These are phyloP conservation scores for Neospermospora avenae DNA, from an alignment of 2,329 filamentous ascomycete species.

Conservation along the genomic window DNA sequence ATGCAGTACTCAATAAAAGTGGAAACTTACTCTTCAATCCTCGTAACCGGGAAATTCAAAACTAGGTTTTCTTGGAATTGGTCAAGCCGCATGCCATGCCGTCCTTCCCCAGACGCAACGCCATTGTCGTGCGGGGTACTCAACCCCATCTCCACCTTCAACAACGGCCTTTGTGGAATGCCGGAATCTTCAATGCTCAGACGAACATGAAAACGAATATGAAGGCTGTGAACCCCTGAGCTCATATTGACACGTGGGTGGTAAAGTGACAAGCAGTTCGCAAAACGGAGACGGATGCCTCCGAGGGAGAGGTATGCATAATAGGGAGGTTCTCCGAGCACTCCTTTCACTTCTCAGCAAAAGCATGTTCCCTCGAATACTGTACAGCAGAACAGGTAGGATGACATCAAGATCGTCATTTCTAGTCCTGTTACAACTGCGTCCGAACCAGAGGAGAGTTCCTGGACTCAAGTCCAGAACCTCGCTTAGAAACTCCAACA, in stretches of 20 bases:
- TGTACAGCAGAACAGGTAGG: not conserved
- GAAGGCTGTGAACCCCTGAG: too few species aligned
- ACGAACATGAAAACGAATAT: not conserved
- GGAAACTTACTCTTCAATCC: not conserved
- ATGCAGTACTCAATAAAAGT: not conserved
- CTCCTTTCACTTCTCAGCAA: not conserved
- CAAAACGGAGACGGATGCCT: too few species aligned
- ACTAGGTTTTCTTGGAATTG: not conserved
- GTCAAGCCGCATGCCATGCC: not conserved
- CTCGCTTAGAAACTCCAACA: not conserved
- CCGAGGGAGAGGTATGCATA: not conserved
- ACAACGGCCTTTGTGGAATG: too few species aligned
- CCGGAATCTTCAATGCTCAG: too few species aligned
- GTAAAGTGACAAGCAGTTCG: too few species aligned
- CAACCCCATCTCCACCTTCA: too few species aligned
- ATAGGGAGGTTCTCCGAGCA: not conserved
- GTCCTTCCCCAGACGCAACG: not conserved
- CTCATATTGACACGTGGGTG: too few species aligned
- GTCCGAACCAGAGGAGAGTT: not conserved
- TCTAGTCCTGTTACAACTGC: too few species aligned
- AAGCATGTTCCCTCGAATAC: not conserved
- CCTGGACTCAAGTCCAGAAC: too few species aligned
- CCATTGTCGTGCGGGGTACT: not conserved
- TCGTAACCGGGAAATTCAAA: not conserved
- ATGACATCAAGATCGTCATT: not conserved